Base-by-base conservation (phyloP, 768 basidiomycete species). In the Boletellus ananiceps region DNA sequence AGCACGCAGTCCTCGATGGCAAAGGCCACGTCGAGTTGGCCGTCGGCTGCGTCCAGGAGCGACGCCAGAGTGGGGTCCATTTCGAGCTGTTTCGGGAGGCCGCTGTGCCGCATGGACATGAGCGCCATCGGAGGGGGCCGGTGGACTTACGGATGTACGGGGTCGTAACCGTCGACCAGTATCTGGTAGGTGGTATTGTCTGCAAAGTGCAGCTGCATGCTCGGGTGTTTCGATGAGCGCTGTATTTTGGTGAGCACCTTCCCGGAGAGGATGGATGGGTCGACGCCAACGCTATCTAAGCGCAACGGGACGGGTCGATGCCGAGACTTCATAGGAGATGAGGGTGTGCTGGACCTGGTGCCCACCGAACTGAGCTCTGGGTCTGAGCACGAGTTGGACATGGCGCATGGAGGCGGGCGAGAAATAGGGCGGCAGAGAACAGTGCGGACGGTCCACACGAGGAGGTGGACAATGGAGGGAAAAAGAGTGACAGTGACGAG, bases 111-210 rank as follows among this genome's bases (percentile, higher is more conserved):
- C 4, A 27, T 56, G 1, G 49, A 40, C 11, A 52, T 31, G 35
- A 41, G 7, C 4, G 8, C 8, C 14, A 27, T 36, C 33, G 16
- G 21, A 16, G 34, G 4, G 16, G 4, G 3, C 25, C n/a, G 19
- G 27, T 31, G 27, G 36, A 52, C 67, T 50, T 47, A 67, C 65
- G 68, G 76, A 57, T 77, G 71, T 13, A 66, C 51, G 1, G 83
- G 82, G 54, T 81, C 69, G 62, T 84, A 84, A 2, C 83, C 83
- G 42, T 82, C 82, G 33, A 84, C 75, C n/a, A 75, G 75, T 44
- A 84, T 64, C 57, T 79, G 77, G 48, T 71, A 73, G 15, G 64
- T 54, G 4, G 72, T 71, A 13, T 67, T 56, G 57, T 79, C 78
- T 34, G 69, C 51, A 50, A 78, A 80, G 46, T 71, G 65, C 33